Evolutionary conservation across 495 filamentous ascomycete genomes (phyloP), one percentile per base, ranked within the genome.

Genomic region (Neurospora sublineolata): DNA sequence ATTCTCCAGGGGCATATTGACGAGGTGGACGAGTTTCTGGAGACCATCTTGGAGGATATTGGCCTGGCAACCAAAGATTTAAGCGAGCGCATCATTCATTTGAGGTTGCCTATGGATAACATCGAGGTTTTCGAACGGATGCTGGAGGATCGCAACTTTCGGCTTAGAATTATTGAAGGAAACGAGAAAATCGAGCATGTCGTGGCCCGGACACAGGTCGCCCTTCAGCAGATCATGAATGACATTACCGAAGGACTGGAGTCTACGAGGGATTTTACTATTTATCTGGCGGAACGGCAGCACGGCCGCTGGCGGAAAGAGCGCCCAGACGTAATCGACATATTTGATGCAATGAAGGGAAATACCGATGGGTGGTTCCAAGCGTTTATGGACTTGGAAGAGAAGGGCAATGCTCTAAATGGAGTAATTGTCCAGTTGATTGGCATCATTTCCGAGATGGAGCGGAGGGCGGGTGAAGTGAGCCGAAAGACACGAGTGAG

Each of bases 151-250:
- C 88, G 89, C 68, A 86, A 86, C 68, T 98, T 97, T 74, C 90
- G 95, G 27, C 79, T 87, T 30, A 87, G 93, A 70, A 93, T 98
- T 52, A 82, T 97, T 27, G 87, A 90, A 64, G 93, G 94, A 67
- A 97, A 98, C 77, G 90, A 93, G 77, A 91, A 91, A 78, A 97
- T 99, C 71, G 93, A 97, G 76, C 90, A 93, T 80, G 92, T 97
- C 72, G 88, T 96, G 72, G 87, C 88, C 67, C 86, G 94, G 67
- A 97, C 94, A 27, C 87, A 89, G 3, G 79, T 83, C 10, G 87
- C 91, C 14, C 90, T 97, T 79, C 87, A 91, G 37, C 91, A 93
- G 75, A 85, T 89, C 3, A 80, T 94, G 27, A 86, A 90, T 74
- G 96, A 99, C 79, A 85, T 97, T 30, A 80, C 85, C 58, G 91